Evolutionary conservation across 208 protist species (phyloP).

Genomic region (Tritrichomonas foetus): DNA sequence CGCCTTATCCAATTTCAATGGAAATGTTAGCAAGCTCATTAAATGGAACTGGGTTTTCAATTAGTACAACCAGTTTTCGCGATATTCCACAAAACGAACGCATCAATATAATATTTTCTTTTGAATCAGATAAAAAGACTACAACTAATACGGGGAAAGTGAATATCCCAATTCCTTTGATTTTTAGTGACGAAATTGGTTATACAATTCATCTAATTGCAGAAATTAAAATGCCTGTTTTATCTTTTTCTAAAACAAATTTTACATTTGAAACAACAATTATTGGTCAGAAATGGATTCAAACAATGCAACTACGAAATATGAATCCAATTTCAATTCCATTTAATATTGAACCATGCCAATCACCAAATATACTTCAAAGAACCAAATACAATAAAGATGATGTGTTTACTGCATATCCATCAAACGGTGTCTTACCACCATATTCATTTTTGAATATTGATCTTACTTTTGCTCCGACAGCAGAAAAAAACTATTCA

Average conservation of each 20-base stretch:
- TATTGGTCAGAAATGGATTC: neutral
- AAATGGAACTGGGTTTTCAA: neutral
- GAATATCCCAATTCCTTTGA: neutral
- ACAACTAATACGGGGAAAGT: neutral
- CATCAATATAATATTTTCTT: neutral
- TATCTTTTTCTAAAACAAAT: neutral
- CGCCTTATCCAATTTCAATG: neutral
- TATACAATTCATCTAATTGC: neutral
- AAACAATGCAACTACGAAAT: neutral
- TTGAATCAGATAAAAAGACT: neutral
- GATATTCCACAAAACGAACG: neutral
- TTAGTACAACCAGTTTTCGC: neutral
- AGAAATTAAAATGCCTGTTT: neutral
- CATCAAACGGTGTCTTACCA: neutral
- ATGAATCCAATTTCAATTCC: neutral
- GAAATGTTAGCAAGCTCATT: neutral
- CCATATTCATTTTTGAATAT: neutral
- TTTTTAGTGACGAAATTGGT: neutral
- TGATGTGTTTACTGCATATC: neutral
- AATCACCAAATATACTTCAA: too few species aligned
- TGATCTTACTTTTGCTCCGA: neutral
- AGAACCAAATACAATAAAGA: neutral
- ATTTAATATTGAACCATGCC: neutral
- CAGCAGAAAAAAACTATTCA: neutral
- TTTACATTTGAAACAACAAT: neutral